phyloP scores from a whole-genome alignment of 1,284 basidiomycete genomes.

The Xanthoconium separans region DNA sequence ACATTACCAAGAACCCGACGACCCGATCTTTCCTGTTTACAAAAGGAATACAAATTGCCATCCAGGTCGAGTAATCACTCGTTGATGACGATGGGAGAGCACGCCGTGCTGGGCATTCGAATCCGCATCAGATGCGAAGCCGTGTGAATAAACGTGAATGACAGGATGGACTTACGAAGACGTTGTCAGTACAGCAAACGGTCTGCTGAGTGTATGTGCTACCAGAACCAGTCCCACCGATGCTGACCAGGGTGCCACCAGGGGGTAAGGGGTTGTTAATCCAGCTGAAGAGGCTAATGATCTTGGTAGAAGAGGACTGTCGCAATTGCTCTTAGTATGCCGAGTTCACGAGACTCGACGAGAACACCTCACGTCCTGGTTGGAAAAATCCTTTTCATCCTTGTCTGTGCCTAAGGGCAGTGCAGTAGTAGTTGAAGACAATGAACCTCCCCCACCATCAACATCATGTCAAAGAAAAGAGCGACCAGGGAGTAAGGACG shows the following conservation, averaged over 20 bases:
- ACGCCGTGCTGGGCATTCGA: neutral
- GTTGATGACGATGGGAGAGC: conserved; percentile 12
- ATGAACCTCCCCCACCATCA: neutral
- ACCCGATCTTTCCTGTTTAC: too few species aligned
- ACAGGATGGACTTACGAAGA: conserved; percentile 11
- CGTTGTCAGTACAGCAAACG: conserved; percentile 18
- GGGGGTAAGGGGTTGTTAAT: neutral
- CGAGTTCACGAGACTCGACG: neutral
- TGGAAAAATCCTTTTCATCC: too few species aligned
- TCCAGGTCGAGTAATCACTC: neutral
- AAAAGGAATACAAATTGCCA: too few species aligned
- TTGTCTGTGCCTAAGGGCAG: too few species aligned
- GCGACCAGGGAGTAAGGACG: too few species aligned
- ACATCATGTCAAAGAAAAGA: too few species aligned
- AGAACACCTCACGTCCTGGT: neutral
- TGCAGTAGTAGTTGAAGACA: neutral
- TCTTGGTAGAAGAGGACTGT: neutral
- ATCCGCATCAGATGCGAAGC: neutral
- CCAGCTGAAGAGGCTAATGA: neutral
- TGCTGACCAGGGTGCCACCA: conserved; percentile 5
- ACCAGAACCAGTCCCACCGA: neutral
- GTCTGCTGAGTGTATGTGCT: conserved; percentile 13
- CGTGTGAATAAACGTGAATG: too few species aligned
- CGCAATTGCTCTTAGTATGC: neutral
- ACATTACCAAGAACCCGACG: too few species aligned